Evolutionary conservation across 75 land plant species (phyloP).

Genomic region (Chamaecyparis obtusa): DNA sequence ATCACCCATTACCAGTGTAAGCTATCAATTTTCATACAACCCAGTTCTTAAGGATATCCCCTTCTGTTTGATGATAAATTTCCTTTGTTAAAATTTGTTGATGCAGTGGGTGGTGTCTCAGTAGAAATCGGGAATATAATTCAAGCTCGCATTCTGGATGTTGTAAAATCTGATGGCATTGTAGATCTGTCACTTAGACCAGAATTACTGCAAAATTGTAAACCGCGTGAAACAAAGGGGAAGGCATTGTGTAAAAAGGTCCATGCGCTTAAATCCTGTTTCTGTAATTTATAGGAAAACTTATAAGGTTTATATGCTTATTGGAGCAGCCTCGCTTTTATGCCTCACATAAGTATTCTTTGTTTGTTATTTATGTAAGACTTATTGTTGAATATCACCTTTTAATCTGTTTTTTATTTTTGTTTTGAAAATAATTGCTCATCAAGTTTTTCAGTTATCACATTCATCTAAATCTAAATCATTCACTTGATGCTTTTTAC

Average conservation of each 20-base stretch:
- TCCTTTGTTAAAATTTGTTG: background rate
- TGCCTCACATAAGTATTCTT: background rate
- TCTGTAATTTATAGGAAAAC: background rate
- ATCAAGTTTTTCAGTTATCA: background rate
- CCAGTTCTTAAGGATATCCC: background rate
- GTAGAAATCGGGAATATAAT: slow-evolving; percentile 49
- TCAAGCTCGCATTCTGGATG: slow-evolving; percentile 80
- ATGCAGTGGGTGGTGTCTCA: slow-evolving; percentile 57
- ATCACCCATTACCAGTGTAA: slow-evolving; percentile 78
- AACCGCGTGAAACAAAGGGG: background rate
- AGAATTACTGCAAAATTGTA: slow-evolving; percentile 35
- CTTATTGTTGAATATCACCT: background rate
- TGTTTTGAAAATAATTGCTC: background rate
- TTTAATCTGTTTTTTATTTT: background rate
- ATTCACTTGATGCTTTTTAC: background rate
- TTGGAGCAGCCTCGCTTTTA: background rate
- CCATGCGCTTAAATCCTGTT: background rate
- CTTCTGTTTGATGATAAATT: background rate
- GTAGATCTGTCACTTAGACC: slow-evolving; percentile 79
- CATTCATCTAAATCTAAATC: background rate
- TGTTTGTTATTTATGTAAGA: background rate
- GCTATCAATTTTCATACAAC: slow-evolving; percentile 8
- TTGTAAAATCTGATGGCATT: slow-evolving; percentile 68
- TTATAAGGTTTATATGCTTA: background rate
- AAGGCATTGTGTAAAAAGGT: slow-evolving; percentile 38